A percentile compares a stretch with the other conserved stretches of the same genome.
Conservation (phyloP, 495 filamentous ascomycete genomes). For the Jackrogersella multiformis region DNA sequence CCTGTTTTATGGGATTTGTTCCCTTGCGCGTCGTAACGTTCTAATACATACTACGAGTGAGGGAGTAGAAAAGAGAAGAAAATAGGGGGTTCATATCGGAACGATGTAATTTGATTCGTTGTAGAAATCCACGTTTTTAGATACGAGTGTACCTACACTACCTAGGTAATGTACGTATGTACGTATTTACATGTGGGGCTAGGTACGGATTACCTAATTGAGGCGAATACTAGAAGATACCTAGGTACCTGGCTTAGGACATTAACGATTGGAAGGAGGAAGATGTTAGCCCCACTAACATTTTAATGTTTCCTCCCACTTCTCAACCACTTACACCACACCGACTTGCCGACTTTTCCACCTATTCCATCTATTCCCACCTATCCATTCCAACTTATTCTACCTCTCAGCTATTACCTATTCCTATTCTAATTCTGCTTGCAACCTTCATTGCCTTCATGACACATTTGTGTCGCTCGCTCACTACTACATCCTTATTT, state of each 20-base stretch:
- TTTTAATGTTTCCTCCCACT: neutral
- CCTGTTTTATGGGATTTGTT: constrained; percentile 14
- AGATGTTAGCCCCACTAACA: constrained; percentile 17
- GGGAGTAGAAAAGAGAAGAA: constrained; percentile 8
- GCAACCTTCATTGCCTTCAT: too few relatives aligned
- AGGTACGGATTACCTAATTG: too few relatives aligned
- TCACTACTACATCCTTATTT: neutral
- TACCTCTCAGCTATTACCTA: too few relatives aligned
- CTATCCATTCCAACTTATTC: too few relatives aligned
- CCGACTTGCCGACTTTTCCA: constrained; percentile 29
- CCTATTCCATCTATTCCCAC: neutral
- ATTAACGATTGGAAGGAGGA: constrained; percentile 8
- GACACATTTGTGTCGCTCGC: constrained; percentile 25
- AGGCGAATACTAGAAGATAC: too few relatives aligned
- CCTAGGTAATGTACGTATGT: too few relatives aligned
- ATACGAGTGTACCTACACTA: constrained; percentile 31
- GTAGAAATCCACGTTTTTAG: constrained; percentile 27
- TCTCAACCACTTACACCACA: constrained; percentile 24
- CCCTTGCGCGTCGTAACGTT: neutral
- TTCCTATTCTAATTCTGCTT: too few relatives aligned
- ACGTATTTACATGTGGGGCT: constrained; percentile 26
- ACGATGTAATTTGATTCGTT: constrained; percentile 18
- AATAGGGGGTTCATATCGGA: constrained; percentile 11
- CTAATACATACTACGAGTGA: neutral
- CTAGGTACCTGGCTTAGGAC: neutral